Evolutionary conservation across 1,284 basidiomycete genomes (phyloP).

Genomic region (Rhodotorula glutinis): DNA sequence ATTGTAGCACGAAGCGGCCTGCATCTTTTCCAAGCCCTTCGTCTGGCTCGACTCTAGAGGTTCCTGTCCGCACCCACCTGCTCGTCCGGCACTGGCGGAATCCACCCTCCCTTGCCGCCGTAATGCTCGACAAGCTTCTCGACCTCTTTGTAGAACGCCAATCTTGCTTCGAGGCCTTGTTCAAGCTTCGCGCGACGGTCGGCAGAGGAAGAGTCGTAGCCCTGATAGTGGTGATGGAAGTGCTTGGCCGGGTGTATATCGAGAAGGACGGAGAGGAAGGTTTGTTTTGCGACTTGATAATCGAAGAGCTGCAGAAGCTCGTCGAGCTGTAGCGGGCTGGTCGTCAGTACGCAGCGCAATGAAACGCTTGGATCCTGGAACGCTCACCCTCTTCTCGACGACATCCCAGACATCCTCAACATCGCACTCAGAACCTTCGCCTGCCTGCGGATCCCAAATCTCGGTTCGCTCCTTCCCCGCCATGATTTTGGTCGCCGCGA

Average conservation of each 20-base stretch:
- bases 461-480: conserved; percentile 4
- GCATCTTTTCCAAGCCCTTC: too few species aligned
- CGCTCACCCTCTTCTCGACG: conserved; percentile 26
- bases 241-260: conserved; percentile 17
- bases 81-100: too few species aligned
- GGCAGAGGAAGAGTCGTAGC: conserved; percentile 4
- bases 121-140: conserved; percentile 5
- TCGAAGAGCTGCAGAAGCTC: conserved; percentile 31
- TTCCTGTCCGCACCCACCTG: too few species aligned
- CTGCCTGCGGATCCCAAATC: background rate
- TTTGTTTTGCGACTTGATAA: conserved; percentile 23
- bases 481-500: background rate
- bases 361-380: too few species aligned
- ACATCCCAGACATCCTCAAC: conserved; percentile 38
- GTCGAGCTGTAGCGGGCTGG: conserved; percentile 18
- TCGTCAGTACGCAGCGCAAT: too few species aligned
- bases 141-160: conserved; percentile 17
- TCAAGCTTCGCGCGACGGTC: background rate
- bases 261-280: conserved; percentile 30
- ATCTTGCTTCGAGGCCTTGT: background rate
- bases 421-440: conserved; percentile 2
- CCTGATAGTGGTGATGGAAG: conserved; percentile 6
- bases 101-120: background rate
- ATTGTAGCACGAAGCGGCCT: too few species aligned
- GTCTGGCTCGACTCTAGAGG: too few species aligned